phyloP scores from a whole-genome alignment of 139 green algal genomes.

The Auxenochlorella pyrenoidosa region DNA sequence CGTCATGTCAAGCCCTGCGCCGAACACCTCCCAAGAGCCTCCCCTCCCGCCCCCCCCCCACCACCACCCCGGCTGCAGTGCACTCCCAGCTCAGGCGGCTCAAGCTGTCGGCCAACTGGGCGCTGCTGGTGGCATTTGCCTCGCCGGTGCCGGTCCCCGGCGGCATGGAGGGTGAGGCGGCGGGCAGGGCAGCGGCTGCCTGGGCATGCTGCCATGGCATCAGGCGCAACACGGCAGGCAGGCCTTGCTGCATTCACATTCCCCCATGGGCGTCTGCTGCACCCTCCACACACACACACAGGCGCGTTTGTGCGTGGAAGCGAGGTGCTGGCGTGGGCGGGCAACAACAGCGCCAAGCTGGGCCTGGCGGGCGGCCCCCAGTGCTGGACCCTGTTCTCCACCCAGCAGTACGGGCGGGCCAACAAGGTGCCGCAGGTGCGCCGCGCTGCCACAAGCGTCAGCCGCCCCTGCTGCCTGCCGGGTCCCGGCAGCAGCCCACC shows the following conservation, averaged over 20 bases:
- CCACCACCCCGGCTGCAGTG: conserved; percentile 29
- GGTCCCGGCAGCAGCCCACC: neutral
- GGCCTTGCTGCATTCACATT: too few species aligned
- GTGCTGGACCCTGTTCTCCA: conserved; percentile 88
- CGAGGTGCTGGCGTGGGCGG: conserved; percentile 65
- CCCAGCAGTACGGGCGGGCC: conserved; percentile 65
- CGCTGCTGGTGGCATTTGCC: conserved; percentile 77
- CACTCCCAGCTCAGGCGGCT: conserved; percentile 68
- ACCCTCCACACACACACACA: too few species aligned
- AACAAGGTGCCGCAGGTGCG: conserved; percentile 52
- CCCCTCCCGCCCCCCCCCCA: too few species aligned
- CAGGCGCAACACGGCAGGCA: too few species aligned
- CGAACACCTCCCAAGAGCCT: too few species aligned
- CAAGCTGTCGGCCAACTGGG: conserved; percentile 74
- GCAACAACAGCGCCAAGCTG: conserved; percentile 86
- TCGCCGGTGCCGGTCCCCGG: conserved; percentile 45
- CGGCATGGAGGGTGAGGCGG: conserved; percentile 47
- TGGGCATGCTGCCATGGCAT: too few species aligned
- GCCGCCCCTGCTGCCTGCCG: neutral
- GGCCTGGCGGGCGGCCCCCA: conserved; percentile 42
- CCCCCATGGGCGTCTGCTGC: too few species aligned
- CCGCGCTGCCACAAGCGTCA: neutral
- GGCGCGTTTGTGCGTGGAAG: conserved; percentile 66
- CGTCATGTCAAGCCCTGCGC: too few species aligned
- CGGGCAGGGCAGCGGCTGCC: too few species aligned